Base-by-base conservation (phyloP, 768 basidiomycete genomes). In the Phylloporus sp. region DNA sequence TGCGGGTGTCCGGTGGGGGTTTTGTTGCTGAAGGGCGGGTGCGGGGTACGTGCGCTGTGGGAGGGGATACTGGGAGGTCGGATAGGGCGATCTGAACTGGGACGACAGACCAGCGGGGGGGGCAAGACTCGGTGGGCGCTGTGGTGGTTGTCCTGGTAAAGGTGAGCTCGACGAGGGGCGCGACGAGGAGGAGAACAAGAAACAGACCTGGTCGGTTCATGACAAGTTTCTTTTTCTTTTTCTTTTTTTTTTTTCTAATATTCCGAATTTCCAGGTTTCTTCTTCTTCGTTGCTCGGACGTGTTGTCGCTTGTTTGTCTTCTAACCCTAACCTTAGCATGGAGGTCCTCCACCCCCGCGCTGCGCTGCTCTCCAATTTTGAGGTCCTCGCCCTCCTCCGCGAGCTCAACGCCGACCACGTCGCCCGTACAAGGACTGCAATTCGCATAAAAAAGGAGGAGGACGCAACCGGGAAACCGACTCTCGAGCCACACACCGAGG, bases 341-440 rank as follows among this genome's bases (percentile, higher is more conserved):
- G 46, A 70, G 31, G 49, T 68, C 56, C 2, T 65, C 44, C 82
- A 86, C 54, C 63, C 83, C 11, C 80, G 88, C 46, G 74, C 88
- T 15, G 83, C 90, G n/a, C 81, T 95, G 47, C 79, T 97, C 15
- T 88, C 91, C 28, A 95, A 97, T 70, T 82, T 76, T 60, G 95
- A 97, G 68, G 93, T 97, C 53, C 73, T 95, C 41, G 62, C 77
- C 16, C 79, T 94, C 48, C 79, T 97, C 46, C 80, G 82, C 26
- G 81, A 87, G 49, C 84, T 91, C 35, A 88, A 93, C 65, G 73
- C 70, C 13, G 86, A 91, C 58, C 84, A 91, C 65, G 67, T 88
- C 36, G 75, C 81, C 1, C 81, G 84, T 32, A 76, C 85, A 40
- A 87, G 85, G 64, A 79, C 84, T 5, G 85, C 86, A 1, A 62